Evolutionary conservation across 1,284 basidiomycete genomes (phyloP).

Genomic region (Trichosporon faecale): DNA sequence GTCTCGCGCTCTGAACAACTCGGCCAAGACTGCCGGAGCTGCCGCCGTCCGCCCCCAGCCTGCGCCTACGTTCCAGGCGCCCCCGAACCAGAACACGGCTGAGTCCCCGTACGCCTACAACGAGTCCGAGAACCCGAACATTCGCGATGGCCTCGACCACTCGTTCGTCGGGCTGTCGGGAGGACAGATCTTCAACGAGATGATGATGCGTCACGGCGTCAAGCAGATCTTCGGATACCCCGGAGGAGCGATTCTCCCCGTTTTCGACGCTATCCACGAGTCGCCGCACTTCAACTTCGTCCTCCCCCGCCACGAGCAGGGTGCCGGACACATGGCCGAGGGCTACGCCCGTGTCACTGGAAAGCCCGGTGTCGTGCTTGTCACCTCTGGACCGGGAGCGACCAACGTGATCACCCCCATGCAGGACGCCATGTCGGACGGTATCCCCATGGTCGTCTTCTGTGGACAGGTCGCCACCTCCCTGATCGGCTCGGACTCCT

Average conservation of each 20-base stretch:
- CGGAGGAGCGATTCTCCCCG: conserved; percentile 94
- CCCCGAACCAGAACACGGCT: conserved; percentile 39
- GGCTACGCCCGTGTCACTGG: conserved; percentile 97
- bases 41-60: conserved; percentile 56
- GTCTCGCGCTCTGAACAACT: conserved; percentile 62
- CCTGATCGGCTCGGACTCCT: conserved; percentile 95
- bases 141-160: conserved; percentile 38
- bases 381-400: conserved; percentile 95
- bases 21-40: conserved; percentile 59
- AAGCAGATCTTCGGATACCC: conserved; percentile 98
- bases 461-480: conserved; percentile 96
- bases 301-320: conserved; percentile 94
- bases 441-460: conserved; percentile 92
- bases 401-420: conserved; percentile 98
- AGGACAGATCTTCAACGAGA: conserved; percentile 97
- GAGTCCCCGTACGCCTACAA: conserved; percentile 25
- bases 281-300: conserved; percentile 94
- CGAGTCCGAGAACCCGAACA: conserved; percentile 20
- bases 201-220: conserved; percentile 96
- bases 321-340: conserved; percentile 98
- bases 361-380: conserved; percentile 94
- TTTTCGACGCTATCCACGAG: conserved; percentile 98
- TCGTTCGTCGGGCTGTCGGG: conserved; percentile 89
- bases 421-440: conserved; percentile 95
- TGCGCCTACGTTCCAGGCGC: conserved; percentile 49